Percentiles rank a stretch among this genome's conserved stretches.
phyloP scores from a whole-genome alignment of 345 rosid genomes.

The Hypericum androsaemum region DNA sequence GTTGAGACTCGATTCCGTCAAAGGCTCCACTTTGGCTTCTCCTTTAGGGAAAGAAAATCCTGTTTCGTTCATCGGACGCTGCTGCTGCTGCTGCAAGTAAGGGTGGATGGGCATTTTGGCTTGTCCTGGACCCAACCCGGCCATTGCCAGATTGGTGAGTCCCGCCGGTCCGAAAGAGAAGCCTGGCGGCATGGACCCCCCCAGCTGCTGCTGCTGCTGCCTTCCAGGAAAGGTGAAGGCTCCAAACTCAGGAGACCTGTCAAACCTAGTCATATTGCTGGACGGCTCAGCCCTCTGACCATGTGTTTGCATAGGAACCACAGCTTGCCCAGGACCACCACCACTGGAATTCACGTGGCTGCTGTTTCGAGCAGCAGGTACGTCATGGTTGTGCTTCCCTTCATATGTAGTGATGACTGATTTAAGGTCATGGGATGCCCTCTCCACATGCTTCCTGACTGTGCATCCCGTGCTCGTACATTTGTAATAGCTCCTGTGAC shows the following conservation, averaged over 20 bases:
- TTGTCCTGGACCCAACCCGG: slow-evolving; percentile 57
- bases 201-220: no score
- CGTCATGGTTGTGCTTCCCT: slow-evolving; percentile 98
- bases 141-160: slow-evolving; percentile 51
- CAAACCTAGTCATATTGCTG: slow-evolving; percentile 32
- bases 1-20: slow-evolving; percentile 46
- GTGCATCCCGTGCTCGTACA: slow-evolving; percentile 91
- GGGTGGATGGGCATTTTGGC: slow-evolving; percentile 36
- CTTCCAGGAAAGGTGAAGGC: slow-evolving; percentile 43
- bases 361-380: slow-evolving; percentile 47
- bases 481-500: slow-evolving; percentile 88
- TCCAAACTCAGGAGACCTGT: slow-evolving; percentile 33
- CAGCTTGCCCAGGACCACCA: neutral
- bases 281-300: slow-evolving; percentile 48
- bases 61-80: slow-evolving; percentile 39
- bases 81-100: slow-evolving; percentile 32
- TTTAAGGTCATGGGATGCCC: slow-evolving; percentile 8
- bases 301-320: slow-evolving; percentile 19
- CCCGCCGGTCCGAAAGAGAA: slow-evolving; percentile 58
- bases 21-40: slow-evolving; percentile 67
- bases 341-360: slow-evolving; percentile 18
- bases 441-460: slow-evolving; percentile 30
- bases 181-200: slow-evolving; percentile 47
- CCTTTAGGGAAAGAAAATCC: slow-evolving; percentile 67
- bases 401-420: slow-evolving; percentile 94